Evolutionary conservation across 2,329 filamentous ascomycete species (phyloP), one percentile per base, ranked within the genome.

Genomic region (Sarocladiaceae sp.): DNA sequence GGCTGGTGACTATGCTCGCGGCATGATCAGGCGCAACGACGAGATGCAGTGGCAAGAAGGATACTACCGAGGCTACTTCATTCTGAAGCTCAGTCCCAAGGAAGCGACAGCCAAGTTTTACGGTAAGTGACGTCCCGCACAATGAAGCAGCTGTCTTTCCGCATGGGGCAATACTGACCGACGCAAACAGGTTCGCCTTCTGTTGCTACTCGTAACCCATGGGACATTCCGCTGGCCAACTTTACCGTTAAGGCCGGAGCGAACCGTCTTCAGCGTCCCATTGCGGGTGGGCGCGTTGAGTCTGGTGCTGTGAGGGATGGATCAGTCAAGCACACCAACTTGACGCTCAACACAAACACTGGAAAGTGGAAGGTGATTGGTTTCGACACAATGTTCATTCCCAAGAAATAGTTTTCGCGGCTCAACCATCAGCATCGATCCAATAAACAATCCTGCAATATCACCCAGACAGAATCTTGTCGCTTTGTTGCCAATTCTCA

Each of bases 61-160:
- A 7, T 90, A 87, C 64, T 90, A 89, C 65, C 76, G 86, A 17
- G 87, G 87, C 1, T 90, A 90, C 68, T 89, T 83, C 58, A 78
- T 86, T 61, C 70, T 90, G 36, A 75, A 78, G 46, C 71, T 88
- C 52, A 73, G 69, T 18, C 73, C 79, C 20, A 72, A 84, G 11
- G 69, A 77, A 40, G 73, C 87, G 2, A 71, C 78, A n/a, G 86
- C 86, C 0, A 72, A 74, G 12, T 90, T 78, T 68, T 90, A 83
- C 58, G 86, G 83, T 36, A 61, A 78, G 61, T 40, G 29, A 8
- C 15, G 4, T n/a, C 26, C 11, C 13, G 3, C 13, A 29, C 28
- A 17, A 22, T 37, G 10, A 28, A 28, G 37, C 4, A 20, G 7
- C 15, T 28, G 18, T 35, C 5, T 20, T 3, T 20, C 4, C 4